Conservation (phyloP, 2,329 filamentous ascomycete genomes). For the Penicillium sp. region DNA sequence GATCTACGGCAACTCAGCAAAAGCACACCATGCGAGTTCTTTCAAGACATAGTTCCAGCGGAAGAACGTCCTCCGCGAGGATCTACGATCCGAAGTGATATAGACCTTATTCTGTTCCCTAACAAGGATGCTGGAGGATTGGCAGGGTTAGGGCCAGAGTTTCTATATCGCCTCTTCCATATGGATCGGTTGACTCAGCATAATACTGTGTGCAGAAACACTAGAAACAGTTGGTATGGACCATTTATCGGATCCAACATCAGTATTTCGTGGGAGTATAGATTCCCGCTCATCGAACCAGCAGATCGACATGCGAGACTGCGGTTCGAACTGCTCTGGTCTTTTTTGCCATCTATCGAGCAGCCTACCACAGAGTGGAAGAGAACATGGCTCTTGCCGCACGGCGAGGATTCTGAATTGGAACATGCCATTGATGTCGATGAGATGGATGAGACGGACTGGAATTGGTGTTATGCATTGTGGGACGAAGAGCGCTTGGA, state of each 20-base stretch:
- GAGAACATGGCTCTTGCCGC: conserved; percentile 3
- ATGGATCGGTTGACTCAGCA: neutral
- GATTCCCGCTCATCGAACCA: conserved; percentile 6
- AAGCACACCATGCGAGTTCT: neutral
- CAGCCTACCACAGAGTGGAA: conserved; percentile 5
- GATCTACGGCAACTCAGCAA: conserved; percentile 1
- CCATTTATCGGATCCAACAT: conserved; percentile 1
- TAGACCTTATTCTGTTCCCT: too few relatives aligned
- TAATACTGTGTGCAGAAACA: neutral
- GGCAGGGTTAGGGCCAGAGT: conserved; percentile 1
- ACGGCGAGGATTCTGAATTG: neutral
- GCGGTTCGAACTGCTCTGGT: neutral
- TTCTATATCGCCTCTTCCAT: conserved; percentile 6
- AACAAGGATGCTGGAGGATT: neutral
- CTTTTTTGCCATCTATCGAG: neutral
- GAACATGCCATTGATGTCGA: neutral
- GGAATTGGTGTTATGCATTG: conserved; percentile 9
- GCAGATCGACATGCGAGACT: neutral
- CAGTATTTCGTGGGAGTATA: neutral
- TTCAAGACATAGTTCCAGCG: conserved; percentile 3
- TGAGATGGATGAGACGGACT: neutral
- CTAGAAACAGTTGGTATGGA: neutral
- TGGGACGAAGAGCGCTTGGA: conserved; percentile 6
- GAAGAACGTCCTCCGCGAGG: conserved; percentile 5
- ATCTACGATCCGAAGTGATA: too few relatives aligned